Evolutionary conservation across 108 stramenopile genomes (phyloP), one percentile per base, ranked within the genome.

Genomic region (Epithemia pelagica): DNA sequence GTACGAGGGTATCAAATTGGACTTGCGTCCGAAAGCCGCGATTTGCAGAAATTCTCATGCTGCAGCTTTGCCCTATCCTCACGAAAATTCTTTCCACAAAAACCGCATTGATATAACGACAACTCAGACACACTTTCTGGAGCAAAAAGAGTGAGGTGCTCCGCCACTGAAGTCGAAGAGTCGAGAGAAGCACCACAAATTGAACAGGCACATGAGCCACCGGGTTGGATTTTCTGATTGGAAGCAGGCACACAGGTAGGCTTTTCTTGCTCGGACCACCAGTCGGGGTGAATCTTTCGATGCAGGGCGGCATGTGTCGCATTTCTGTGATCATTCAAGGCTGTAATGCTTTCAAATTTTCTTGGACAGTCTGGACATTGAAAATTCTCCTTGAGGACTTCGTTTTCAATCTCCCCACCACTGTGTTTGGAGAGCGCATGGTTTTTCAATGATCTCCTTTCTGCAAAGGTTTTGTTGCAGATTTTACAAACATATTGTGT

Each of bases 291-390:
- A 32, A 90, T 87, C 8, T 76, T 68, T 18, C 66, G 60, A 60
- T 94, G 84, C 5, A 69, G 51, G 20, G 79, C 92, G 25, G 63
- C 68, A 65, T 94, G 92, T 58, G 88, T 90, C 54, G 89, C 89
- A 27, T 72, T 59, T 8, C 78, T 65, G 62, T 94, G 92, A 58
- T 82, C 86, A 18, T 75, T 26, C 54, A 90, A 69, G 23, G 84
- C 87, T 65, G 83, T 74, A 27, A 58, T 58, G 54, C 81, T 78
- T 30, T 74, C 66, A 74, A 90, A 90, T 57, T 29, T 65, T 62
- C 85, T 19, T 25, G 59, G 30, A 31, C 31, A 60, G 26, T 25
- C 15, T 23, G n/a, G 58, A 63, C 30, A 28, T 22, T 26, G 32
- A 54, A 58, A 53, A 32, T 18, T 64, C 31, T 62, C 46, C 59